Base-by-base conservation (phyloP, 306 rosid species). In the Trifolium subterraneum region DNA sequence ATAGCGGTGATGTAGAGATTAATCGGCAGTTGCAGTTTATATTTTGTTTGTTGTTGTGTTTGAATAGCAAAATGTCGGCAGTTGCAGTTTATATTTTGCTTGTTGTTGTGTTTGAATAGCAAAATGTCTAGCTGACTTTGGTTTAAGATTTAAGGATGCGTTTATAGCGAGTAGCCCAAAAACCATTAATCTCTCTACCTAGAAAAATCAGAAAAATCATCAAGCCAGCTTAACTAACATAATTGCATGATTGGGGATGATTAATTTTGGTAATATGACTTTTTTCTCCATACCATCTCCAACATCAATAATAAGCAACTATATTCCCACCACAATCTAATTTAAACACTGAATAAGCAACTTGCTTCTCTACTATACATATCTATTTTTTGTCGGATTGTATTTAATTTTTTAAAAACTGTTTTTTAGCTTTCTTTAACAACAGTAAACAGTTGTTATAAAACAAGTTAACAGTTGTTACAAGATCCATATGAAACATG, bases 31-130 rank as follows among this genome's bases (percentile, higher is more conserved):
- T 61, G 44, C 29, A 36, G 63, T 23, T 44, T 70, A 9, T 59
- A 44, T 77, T 69, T 15, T 60, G 59, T 44, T 68, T 56, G 69
- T 25, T 14, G 38, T 19, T 45, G 62, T 52, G 51, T 77, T 35
- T 47, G 70, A 47, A 59, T 59, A 44, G 42, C 11, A 33, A n/a
- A n/a, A n/a, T n/a, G n/a, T 22, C 20, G 31, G 18, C 20, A 38
- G 76, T 23, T 61, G 44, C 29, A 36, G 63, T 23, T 44, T 70
- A 9, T 59, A 44, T 77, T 69, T 15, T 60, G 59, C 31, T 68
- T 56, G 69, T 25, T 14, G 38, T 19, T 45, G 62, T 52, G 51
- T 77, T 35, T 47, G 70, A 47, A 59, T 59, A 44, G 42, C 11
- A 33, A n/a, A n/a, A n/a, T n/a, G n/a, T 65, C 18, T 50, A 10